Conservation (phyloP, 1,284 basidiomycete genomes). For the Porogramme epimiltina region DNA sequence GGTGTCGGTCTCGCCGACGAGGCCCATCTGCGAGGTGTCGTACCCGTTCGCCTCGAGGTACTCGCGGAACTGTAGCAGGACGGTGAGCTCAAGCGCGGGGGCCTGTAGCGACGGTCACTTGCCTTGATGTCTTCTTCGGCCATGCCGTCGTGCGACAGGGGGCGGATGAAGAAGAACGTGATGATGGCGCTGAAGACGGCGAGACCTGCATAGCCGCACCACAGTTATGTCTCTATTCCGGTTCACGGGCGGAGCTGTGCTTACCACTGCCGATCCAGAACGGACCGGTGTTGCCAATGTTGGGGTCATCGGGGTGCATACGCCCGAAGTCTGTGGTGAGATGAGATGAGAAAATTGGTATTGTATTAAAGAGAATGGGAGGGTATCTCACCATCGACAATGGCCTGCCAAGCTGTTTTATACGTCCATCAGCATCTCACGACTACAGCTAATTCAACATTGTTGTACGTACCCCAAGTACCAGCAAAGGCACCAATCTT, state of each 20-base stretch:
- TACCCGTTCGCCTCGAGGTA: constrained; percentile 80
- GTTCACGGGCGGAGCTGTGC: constrained; percentile 10
- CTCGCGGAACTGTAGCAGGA: constrained; percentile 62
- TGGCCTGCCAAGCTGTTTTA: constrained; percentile 54
- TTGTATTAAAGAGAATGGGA: neutral
- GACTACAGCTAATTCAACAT: too few species aligned
- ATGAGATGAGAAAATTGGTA: neutral
- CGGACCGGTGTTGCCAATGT: constrained; percentile 72
- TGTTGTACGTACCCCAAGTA: constrained; percentile 59
- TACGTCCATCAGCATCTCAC: constrained; percentile 7
- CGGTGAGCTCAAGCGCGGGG: too few species aligned
- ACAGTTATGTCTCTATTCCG: too few species aligned
- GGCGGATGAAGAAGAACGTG: constrained; percentile 75
- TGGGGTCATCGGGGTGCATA: constrained; percentile 38
- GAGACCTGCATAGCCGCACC: constrained; percentile 43
- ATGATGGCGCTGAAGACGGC: constrained; percentile 79
- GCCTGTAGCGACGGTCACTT: constrained; percentile 20
- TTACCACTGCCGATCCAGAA: constrained; percentile 79
- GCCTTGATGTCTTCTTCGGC: constrained; percentile 69
- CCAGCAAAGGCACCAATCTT: constrained; percentile 89
- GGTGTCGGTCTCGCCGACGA: constrained; percentile 23
- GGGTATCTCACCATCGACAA: constrained; percentile 7
- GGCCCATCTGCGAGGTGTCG: constrained; percentile 73
- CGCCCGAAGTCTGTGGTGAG: constrained; percentile 60
- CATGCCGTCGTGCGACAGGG: constrained; percentile 82